These are phyloP conservation scores for Suillus americanus DNA, from an alignment of 768 basidiomycete species.

Conservation along the genomic window DNA sequence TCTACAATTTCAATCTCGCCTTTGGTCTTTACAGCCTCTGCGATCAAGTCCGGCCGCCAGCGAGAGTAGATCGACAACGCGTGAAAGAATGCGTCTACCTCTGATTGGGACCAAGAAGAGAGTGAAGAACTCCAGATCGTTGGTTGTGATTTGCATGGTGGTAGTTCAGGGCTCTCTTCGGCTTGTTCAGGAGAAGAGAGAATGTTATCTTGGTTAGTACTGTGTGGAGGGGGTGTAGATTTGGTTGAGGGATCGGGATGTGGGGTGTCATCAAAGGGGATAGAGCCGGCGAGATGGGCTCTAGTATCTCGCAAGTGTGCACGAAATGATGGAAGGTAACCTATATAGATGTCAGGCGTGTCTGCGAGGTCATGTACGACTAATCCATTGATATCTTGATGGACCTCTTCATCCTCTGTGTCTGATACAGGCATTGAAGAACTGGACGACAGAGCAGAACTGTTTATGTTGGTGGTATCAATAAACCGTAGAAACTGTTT, in stretches of 20 bases:
- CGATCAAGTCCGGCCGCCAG: slow-evolving; percentile 75
- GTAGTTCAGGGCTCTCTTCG: background rate
- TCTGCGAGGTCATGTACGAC: background rate
- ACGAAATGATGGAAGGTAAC: slow-evolving; percentile 26
- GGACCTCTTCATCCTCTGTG: background rate
- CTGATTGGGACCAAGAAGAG: slow-evolving; percentile 59
- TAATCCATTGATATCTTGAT: background rate
- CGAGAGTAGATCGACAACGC: slow-evolving; percentile 66
- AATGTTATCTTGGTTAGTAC: background rate
- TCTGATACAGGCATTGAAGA: background rate
- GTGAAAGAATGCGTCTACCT: slow-evolving; percentile 73
- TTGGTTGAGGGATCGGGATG: too few species aligned
- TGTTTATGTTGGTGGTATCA: background rate
- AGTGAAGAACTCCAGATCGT: background rate
- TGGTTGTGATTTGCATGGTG: background rate
- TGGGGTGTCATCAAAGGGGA: background rate
- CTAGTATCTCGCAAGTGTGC: slow-evolving; percentile 27
- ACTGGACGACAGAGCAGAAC: background rate
- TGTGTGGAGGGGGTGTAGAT: background rate
- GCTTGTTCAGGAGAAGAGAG: background rate
- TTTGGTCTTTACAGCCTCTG: slow-evolving; percentile 64
- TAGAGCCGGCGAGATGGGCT: slow-evolving; percentile 15
- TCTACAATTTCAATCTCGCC: slow-evolving; percentile 63
- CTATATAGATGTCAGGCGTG: slow-evolving; percentile 17
- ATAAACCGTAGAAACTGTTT: background rate